Percentiles rank a stretch among this genome's conserved stretches.
These are phyloP conservation scores for Grammothele lineata DNA, from an alignment of 768 basidiomycete genomes.

Conservation along the genomic window DNA sequence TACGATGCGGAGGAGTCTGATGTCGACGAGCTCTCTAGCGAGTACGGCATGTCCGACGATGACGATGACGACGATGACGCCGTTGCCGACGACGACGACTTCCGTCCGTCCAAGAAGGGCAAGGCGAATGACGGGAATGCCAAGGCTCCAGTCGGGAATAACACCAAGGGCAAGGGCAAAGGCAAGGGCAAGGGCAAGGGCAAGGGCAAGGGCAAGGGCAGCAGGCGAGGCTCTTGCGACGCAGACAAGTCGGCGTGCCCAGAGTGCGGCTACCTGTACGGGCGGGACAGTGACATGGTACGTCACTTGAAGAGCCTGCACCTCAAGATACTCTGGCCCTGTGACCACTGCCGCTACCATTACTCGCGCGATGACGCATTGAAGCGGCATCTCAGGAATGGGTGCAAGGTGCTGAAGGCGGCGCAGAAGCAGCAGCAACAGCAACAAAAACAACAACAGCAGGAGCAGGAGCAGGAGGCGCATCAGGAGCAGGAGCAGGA, in stretches of 20 bases:
- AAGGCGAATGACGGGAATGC: neutral
- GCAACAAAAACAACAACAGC: too few species aligned
- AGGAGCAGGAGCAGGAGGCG: too few species aligned
- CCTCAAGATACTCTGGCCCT: too few species aligned
- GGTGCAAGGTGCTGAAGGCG: too few species aligned
- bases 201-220: neutral
- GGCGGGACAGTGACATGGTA: too few species aligned
- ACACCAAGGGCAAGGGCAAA: neutral
- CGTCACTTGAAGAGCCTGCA: too few species aligned
- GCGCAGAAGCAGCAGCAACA: too few species aligned
- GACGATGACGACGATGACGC: slow-evolving; percentile 4
- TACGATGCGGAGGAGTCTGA: neutral
- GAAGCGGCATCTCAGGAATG: too few species aligned
- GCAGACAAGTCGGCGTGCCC: neutral
- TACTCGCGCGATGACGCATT: too few species aligned
- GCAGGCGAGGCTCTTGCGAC: neutral
- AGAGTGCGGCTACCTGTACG: too few species aligned
- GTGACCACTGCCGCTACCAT: too few species aligned
- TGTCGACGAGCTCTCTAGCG: slow-evolving; percentile 2
- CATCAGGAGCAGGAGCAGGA: too few species aligned
- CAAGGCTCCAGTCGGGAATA: neutral
- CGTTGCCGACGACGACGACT: slow-evolving; percentile 3
- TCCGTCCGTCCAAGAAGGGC: neutral
- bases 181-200: slow-evolving; percentile 1
- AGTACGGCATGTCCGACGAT: neutral